Percentiles rank a stretch among this genome's conserved stretches.
Evolutionary conservation across 352 stramenopile species (phyloP).

Genomic region (Phytopythium sindhum): DNA sequence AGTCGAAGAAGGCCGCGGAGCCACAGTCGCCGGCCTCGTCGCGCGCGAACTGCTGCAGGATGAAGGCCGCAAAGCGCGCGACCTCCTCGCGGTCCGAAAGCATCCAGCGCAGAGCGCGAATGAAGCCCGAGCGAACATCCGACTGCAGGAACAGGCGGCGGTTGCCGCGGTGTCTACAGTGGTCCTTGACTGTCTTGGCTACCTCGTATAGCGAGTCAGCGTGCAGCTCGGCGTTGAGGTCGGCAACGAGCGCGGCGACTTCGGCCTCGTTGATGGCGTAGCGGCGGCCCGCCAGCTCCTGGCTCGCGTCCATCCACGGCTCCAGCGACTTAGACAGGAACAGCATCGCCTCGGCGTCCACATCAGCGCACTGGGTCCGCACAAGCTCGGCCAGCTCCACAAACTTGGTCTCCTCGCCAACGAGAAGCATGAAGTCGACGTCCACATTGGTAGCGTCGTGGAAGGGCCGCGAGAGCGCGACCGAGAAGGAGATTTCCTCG

Average conservation of each 20-base stretch:
- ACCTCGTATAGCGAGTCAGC: slow-evolving; percentile 60
- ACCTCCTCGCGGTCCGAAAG: slow-evolving; percentile 51
- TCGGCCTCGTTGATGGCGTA: slow-evolving; percentile 55
- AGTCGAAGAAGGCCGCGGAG: slow-evolving; percentile 38
- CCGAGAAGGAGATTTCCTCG: slow-evolving; percentile 57
- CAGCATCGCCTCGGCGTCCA: slow-evolving; percentile 58
- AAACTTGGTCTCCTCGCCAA: slow-evolving; percentile 57
- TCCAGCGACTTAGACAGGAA: slow-evolving; percentile 49
- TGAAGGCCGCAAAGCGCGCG: slow-evolving; percentile 61
- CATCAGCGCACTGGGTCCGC: slow-evolving; percentile 43
- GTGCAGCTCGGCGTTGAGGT: slow-evolving; percentile 61
- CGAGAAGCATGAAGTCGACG: slow-evolving; percentile 50
- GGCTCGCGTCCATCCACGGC: slow-evolving; percentile 50
- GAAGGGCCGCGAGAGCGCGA: slow-evolving; percentile 46
- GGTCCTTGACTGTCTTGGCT: slow-evolving; percentile 60
- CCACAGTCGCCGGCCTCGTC: slow-evolving; percentile 26
- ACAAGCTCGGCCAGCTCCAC: slow-evolving; percentile 49
- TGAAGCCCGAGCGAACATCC: slow-evolving; percentile 30
- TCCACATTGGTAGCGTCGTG: slow-evolving; percentile 30
- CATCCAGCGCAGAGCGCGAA: slow-evolving; percentile 65
- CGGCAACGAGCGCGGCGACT: slow-evolving; percentile 41
- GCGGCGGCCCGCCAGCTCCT: slow-evolving; percentile 44
- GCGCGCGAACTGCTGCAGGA: slow-evolving; percentile 53
- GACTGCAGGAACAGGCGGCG: slow-evolving; percentile 50
- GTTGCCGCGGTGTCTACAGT: slow-evolving; percentile 71